phyloP scores from a whole-genome alignment of 768 basidiomycete species.

The Boletus patriciae region DNA sequence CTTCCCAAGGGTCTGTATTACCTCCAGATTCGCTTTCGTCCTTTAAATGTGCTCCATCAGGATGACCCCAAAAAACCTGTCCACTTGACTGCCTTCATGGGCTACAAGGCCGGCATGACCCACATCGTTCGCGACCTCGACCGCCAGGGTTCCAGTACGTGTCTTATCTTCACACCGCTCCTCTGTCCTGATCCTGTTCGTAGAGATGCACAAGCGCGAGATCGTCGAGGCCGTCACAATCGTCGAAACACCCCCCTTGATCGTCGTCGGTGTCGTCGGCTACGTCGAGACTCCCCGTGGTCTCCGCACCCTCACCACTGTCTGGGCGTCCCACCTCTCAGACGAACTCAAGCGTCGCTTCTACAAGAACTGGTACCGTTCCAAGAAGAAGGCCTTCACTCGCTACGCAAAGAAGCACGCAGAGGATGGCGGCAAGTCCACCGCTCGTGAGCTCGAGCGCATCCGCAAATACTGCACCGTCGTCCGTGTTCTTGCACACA shows the following conservation, averaged over 20 bases:
- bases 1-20: constrained; percentile 84
- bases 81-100: constrained; percentile 97
- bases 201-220: constrained; percentile 99
- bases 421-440: constrained; percentile 89
- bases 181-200: neutral
- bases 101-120: constrained; percentile 99
- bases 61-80: constrained; percentile 99
- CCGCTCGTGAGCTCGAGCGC: constrained; percentile 94
- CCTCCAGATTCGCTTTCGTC: neutral
- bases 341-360: constrained; percentile 98
- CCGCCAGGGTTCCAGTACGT: constrained; percentile 97
- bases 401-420: constrained; percentile 99
- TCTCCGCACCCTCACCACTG: constrained; percentile 96
- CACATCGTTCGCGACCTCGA: constrained; percentile 99
- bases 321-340: constrained; percentile 97
- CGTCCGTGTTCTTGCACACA: constrained; percentile 98
- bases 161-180: neutral
- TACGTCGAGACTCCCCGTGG: constrained; percentile 99
- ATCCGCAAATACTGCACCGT: constrained; percentile 99
- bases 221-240: constrained; percentile 97
- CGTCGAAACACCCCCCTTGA: constrained; percentile 95
- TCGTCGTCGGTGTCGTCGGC: constrained; percentile 96
- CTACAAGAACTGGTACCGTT: constrained; percentile 99
- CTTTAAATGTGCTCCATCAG: constrained; percentile 41
- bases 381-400: constrained; percentile 99